A percentile compares a stretch with the other conserved stretches of the same genome.
phyloP scores from a whole-genome alignment of 179 eudicot genomes.

The Silene vulgaris region DNA sequence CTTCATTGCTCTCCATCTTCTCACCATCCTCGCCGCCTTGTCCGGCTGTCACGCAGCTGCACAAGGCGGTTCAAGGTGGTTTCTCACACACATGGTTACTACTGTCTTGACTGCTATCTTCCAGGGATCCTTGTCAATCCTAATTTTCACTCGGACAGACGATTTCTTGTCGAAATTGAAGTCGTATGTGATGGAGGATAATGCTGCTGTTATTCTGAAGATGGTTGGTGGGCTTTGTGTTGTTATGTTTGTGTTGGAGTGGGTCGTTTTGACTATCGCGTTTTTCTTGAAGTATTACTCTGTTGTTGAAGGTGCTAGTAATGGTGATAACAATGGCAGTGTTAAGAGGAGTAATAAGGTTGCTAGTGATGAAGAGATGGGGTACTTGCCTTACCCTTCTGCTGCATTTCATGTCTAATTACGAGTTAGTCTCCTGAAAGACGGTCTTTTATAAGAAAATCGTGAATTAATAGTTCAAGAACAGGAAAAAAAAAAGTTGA shows the following conservation, averaged over 20 bases:
- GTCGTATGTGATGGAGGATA: slow-evolving; percentile 60
- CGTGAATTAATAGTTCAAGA: too few species aligned
- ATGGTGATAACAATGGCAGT: slow-evolving; percentile 13
- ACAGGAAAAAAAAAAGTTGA: too few species aligned
- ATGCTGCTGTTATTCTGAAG: slow-evolving; percentile 55
- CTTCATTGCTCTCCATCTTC: slow-evolving; percentile 51
- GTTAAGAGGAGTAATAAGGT: slow-evolving; percentile 33
- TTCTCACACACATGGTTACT: slow-evolving; percentile 49
- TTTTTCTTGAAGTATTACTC: slow-evolving; percentile 60
- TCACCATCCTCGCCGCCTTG: slow-evolving; percentile 52
- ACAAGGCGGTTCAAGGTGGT: slow-evolving; percentile 38
- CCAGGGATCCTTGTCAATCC: slow-evolving; percentile 65
- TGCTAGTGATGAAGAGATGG: slow-evolving; percentile 43
- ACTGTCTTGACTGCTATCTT: slow-evolving; percentile 68
- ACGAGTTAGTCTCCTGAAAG: background rate
- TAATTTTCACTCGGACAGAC: slow-evolving; percentile 49
- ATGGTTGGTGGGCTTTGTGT: slow-evolving; percentile 63
- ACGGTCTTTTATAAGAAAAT: background rate
- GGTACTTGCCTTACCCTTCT: slow-evolving; percentile 50
- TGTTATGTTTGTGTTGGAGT: slow-evolving; percentile 61
- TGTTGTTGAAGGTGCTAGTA: slow-evolving; percentile 33
- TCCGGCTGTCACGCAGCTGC: slow-evolving; percentile 49
- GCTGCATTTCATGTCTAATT: slow-evolving; percentile 23
- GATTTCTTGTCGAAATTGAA: slow-evolving; percentile 48
- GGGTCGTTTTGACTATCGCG: slow-evolving; percentile 59